Percentiles rank a stretch among this genome's conserved stretches.
Evolutionary conservation across 1,139 yeast species (phyloP).

Genomic region (Scheffersomyces parashehatae): DNA sequence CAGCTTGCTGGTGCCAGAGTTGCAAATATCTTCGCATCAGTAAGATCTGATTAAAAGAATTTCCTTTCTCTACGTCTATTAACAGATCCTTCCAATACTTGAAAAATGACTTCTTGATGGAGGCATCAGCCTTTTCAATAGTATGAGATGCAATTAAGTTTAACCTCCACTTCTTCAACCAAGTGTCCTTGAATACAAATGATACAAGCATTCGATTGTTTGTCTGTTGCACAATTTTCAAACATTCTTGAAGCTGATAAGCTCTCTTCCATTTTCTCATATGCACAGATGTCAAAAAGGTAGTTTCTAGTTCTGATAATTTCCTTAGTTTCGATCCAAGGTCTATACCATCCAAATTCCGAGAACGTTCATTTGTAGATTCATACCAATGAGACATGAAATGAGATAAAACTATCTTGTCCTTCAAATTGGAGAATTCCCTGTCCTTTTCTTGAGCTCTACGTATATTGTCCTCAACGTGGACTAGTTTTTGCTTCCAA

Average conservation of each 20-base stretch:
- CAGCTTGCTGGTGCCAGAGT: no score
- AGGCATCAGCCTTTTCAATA: background rate
- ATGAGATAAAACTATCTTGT: slow-evolving; percentile 7
- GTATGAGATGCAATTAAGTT: slow-evolving; percentile 1
- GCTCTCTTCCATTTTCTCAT: slow-evolving; percentile 14
- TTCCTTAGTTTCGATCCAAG: slow-evolving; percentile 13
- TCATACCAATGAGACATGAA: background rate
- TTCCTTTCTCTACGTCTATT: no score
- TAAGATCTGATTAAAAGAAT: no score
- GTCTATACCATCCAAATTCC: background rate
- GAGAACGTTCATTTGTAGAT: background rate
- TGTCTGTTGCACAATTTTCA: slow-evolving; percentile 6
- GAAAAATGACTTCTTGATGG: slow-evolving; percentile 8
- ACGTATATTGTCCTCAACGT: no score
- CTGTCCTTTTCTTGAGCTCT: no score
- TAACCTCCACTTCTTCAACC: slow-evolving; percentile 15
- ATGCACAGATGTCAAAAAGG: background rate
- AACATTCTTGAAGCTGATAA: slow-evolving; percentile 5
- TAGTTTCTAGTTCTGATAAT: slow-evolving; percentile 4
- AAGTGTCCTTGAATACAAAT: slow-evolving; percentile 15
- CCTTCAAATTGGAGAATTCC: slow-evolving; percentile 6
- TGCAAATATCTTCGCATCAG: no score
- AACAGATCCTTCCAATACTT: slow-evolving; percentile 15
- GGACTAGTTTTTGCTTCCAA: no score
- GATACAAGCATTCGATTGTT: slow-evolving; percentile 8